Percentiles rank a stretch among this genome's conserved stretches.
Conservation (phyloP, 305 asterid genomes). For the Rubia tinctorum region DNA sequence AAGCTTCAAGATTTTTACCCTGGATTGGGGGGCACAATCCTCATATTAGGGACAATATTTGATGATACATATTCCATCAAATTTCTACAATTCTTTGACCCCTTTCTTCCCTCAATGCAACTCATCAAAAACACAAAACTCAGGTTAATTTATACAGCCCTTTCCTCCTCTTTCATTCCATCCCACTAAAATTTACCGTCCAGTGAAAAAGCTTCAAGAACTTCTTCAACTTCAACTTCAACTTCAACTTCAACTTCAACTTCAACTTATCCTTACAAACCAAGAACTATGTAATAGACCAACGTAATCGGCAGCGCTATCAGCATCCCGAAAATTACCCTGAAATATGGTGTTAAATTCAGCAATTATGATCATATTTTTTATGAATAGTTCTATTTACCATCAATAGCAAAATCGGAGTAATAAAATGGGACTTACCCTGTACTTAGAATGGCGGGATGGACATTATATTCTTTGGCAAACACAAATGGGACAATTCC, state of each 20-base stretch:
- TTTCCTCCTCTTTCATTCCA: not conserved
- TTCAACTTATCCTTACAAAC: slow-evolving; percentile 37
- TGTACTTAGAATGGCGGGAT: slow-evolving; percentile 92
- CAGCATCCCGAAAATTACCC: slow-evolving; percentile 96
- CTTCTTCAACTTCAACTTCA: not conserved
- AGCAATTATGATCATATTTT: not conserved
- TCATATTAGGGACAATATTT: slow-evolving; percentile 26
- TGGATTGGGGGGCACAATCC: slow-evolving; percentile 31
- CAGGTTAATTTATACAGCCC: slow-evolving; percentile 1
- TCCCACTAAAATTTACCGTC: not conserved
- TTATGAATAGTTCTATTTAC: too few relatives aligned
- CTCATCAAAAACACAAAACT: slow-evolving; percentile 7
- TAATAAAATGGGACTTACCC: slow-evolving; percentile 61
- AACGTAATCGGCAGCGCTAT: slow-evolving; percentile 85
- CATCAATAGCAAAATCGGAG: not conserved
- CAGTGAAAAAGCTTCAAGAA: not conserved
- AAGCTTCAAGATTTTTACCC: slow-evolving; percentile 18
- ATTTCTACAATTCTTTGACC: slow-evolving; percentile 12
- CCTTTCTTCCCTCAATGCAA: slow-evolving; percentile 25
- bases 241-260: not conserved
- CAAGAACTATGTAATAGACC: slow-evolving; percentile 83
- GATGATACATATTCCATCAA: slow-evolving; percentile 15
- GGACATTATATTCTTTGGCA: slow-evolving; percentile 93
- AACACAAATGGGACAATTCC: slow-evolving; percentile 98
- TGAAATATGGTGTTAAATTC: slow-evolving; percentile 21